Percentiles rank a stretch among this genome's conserved stretches.
Evolutionary conservation across 345 rosid genomes (phyloP).

Genomic region (Populus deltoides): DNA sequence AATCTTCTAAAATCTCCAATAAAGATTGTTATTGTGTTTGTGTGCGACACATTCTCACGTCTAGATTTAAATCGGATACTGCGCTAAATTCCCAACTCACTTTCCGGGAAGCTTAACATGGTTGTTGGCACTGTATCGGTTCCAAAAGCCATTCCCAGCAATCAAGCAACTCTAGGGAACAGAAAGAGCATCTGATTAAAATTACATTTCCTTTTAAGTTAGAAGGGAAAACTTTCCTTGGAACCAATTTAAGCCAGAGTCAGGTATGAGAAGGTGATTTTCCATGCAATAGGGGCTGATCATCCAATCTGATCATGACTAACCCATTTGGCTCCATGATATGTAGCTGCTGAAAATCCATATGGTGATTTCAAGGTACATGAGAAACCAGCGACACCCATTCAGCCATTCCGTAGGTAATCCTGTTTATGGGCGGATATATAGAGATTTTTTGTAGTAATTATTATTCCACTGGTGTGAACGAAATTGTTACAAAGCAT

Average conservation of each 20-base stretch:
- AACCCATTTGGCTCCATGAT: too few relatives aligned
- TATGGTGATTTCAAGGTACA: too few relatives aligned
- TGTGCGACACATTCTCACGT: not conserved
- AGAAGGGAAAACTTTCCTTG: too few relatives aligned
- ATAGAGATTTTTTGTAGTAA: not conserved
- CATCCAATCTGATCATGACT: too few relatives aligned
- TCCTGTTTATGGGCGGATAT: not conserved
- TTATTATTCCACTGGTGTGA: slow-evolving; percentile 1
- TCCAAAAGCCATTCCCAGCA: not conserved
- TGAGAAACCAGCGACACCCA: too few relatives aligned
- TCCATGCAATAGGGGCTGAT: too few relatives aligned
- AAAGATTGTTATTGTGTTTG: not conserved
- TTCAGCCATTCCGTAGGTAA: not conserved
- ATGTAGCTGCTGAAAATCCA: too few relatives aligned
- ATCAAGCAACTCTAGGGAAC: not conserved
- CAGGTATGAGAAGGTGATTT: too few relatives aligned
- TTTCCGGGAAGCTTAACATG: not conserved
- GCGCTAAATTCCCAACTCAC: not conserved
- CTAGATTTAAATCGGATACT: not conserved
- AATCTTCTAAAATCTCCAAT: not conserved
- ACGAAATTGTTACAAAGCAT: slow-evolving; percentile 4
- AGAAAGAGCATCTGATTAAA: not conserved
- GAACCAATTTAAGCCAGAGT: too few relatives aligned
- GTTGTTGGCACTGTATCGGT: not conserved
- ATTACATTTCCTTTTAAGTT: too few relatives aligned